Conservation (phyloP, 371 early-diverging fungal species). For the Zychaea mexicana region DNA sequence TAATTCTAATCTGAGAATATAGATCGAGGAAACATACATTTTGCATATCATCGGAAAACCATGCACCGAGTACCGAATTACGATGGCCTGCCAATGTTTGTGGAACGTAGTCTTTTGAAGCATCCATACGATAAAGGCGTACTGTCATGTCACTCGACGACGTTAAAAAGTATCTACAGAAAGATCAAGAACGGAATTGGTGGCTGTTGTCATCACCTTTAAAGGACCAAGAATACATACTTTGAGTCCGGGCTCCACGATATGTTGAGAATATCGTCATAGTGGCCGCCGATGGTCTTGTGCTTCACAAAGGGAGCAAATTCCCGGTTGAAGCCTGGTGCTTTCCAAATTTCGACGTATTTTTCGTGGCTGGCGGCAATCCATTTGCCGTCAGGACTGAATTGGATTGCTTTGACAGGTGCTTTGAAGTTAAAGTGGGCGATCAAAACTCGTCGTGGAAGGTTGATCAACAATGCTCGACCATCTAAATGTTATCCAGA, state of each 20-base stretch:
- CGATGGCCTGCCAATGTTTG: conserved; percentile 86
- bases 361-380: conserved; percentile 90
- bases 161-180: conserved; percentile 79
- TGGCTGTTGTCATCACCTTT: too few species aligned
- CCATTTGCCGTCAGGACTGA: conserved; percentile 78
- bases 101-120: conserved; percentile 65
- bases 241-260: conserved; percentile 87
- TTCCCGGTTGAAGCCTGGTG: conserved; percentile 90
- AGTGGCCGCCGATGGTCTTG: conserved; percentile 81
- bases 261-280: conserved; percentile 84
- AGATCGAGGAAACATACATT: conserved; percentile 31
- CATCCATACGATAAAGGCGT: conserved; percentile 76
- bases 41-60: conserved; percentile 83
- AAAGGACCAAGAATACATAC: conserved; percentile 19
- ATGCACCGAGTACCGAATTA: conserved; percentile 86
- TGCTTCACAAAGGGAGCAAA: conserved; percentile 91
- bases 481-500: too few species aligned
- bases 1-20: too few species aligned
- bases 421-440: conserved; percentile 89
- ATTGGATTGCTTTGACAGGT: conserved; percentile 79
- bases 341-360: conserved; percentile 89
- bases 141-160: conserved; percentile 92
- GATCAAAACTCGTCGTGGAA: conserved; percentile 79
- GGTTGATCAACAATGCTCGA: conserved; percentile 85
- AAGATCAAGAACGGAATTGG: too few species aligned